These are phyloP conservation scores for Sugiyamaella mastotermitis DNA, from an alignment of 805 yeast species.

Conservation along the genomic window DNA sequence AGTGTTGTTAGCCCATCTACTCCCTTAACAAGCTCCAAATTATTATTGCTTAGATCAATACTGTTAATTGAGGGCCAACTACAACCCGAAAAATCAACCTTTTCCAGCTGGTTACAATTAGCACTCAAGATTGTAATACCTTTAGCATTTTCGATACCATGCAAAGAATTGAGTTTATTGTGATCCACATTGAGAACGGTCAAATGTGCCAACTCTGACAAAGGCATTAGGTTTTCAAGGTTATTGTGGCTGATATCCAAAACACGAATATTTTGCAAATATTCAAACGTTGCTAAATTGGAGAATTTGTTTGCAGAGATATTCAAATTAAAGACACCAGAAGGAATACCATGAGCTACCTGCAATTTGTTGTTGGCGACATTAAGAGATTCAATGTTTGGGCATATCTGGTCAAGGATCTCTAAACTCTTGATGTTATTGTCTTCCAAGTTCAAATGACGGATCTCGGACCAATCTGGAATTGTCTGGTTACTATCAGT, in stretches of 20 bases:
- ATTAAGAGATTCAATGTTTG: constrained; percentile 34
- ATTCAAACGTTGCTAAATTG: constrained; percentile 39
- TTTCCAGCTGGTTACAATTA: constrained; percentile 20
- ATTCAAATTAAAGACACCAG: constrained; percentile 32
- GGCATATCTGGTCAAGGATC: constrained; percentile 38
- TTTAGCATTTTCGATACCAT: constrained; percentile 37
- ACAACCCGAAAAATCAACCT: constrained; percentile 18
- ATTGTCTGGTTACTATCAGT: constrained; percentile 34
- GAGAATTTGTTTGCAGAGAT: constrained; percentile 35
- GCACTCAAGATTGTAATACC: constrained; percentile 25
- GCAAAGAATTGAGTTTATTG: constrained; percentile 33
- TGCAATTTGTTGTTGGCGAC: constrained; percentile 37
- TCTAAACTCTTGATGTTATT: constrained; percentile 36
- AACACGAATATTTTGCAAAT: constrained; percentile 37
- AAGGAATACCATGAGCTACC: constrained; percentile 43
- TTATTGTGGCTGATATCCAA: constrained; percentile 37
- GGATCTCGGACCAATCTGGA: constrained; percentile 38
- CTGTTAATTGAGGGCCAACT: constrained; percentile 23
- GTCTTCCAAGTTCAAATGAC: constrained; percentile 31
- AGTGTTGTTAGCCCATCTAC: constrained; percentile 27
- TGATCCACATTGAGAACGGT: constrained; percentile 39
- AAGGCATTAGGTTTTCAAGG: constrained; percentile 32
- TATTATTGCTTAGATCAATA: constrained; percentile 23
- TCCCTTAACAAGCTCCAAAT: constrained; percentile 21
- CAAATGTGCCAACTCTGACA: constrained; percentile 34